These are phyloP conservation scores for Onygenales sp. DNA, from an alignment of 2,329 filamentous ascomycete species.

Conservation along the genomic window DNA sequence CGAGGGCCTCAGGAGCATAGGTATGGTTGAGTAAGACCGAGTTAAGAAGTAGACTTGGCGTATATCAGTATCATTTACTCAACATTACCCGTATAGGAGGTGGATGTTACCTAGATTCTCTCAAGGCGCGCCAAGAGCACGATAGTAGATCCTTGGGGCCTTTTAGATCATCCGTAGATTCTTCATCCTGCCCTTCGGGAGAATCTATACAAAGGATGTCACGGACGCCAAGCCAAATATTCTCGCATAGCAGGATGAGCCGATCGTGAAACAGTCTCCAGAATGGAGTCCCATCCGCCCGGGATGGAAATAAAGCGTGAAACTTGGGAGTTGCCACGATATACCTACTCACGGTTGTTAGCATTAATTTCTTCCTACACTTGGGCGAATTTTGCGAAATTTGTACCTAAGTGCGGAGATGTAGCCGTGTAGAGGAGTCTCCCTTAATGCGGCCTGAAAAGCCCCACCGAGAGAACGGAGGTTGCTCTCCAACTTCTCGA, in stretches of 20 bases:
- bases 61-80: conserved; percentile 5
- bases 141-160: conserved; percentile 81
- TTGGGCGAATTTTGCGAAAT: background rate
- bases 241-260: conserved; percentile 51
- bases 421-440: conserved; percentile 59
- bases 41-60: conserved; percentile 60
- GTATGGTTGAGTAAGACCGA: conserved; percentile 48
- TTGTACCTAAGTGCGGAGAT: conserved; percentile 56
- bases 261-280: conserved; percentile 32
- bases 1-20: conserved; percentile 33
- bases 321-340: conserved; percentile 39
- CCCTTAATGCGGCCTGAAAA: conserved; percentile 56
- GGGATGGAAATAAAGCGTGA: conserved; percentile 22
- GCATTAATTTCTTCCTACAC: conserved; percentile 1
- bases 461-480: conserved; percentile 54
- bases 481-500: conserved; percentile 55
- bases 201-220: conserved; percentile 85
- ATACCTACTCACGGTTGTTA: conserved; percentile 27
- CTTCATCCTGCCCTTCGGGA: conserved; percentile 65
- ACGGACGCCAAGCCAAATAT: conserved; percentile 69
- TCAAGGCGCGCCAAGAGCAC: conserved; percentile 90
- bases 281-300: conserved; percentile 8
- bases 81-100: background rate
- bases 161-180: conserved; percentile 61
- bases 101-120: conserved; percentile 68